phyloP scores from a whole-genome alignment of 805 yeast genomes.

The fission yeast (Schizosaccharomyces pombe) region DNA sequence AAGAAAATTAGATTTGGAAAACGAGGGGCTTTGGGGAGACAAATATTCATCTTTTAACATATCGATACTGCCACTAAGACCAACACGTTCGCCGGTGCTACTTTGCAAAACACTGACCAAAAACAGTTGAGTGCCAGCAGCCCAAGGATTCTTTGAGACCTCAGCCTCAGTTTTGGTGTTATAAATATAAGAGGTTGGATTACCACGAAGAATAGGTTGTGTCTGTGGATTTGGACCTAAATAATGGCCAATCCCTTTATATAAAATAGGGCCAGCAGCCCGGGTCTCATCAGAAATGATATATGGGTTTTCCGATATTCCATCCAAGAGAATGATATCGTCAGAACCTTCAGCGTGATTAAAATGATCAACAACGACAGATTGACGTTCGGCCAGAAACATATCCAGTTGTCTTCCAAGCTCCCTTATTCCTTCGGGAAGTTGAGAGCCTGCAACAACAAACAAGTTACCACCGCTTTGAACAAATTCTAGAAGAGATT shows the following conservation, averaged over 20 bases:
- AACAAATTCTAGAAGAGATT: constrained; percentile 34
- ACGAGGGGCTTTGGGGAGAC: not conserved
- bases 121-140: constrained; percentile 57
- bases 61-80: constrained; percentile 56
- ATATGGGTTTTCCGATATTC: not conserved
- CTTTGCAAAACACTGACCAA: constrained; percentile 61
- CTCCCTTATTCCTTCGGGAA: constrained; percentile 40
- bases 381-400: constrained; percentile 55
- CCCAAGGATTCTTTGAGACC: constrained; percentile 33
- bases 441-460: constrained; percentile 16
- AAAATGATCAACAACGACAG: constrained; percentile 44
- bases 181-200: constrained; percentile 32
- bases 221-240: constrained; percentile 44
- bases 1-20: constrained; percentile 13
- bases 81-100: constrained; percentile 47
- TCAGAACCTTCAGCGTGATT: constrained; percentile 13
- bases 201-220: constrained; percentile 46
- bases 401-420: constrained; percentile 66
- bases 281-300: constrained; percentile 8
- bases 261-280: constrained; percentile 12
- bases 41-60: constrained; percentile 24
- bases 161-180: constrained; percentile 24
- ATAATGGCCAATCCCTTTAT: constrained; percentile 41
- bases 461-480: constrained; percentile 54
- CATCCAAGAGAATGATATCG: constrained; percentile 5